Evolutionary conservation across 1,284 basidiomycete species (phyloP).

Genomic region (Spongispora temasekensis): DNA sequence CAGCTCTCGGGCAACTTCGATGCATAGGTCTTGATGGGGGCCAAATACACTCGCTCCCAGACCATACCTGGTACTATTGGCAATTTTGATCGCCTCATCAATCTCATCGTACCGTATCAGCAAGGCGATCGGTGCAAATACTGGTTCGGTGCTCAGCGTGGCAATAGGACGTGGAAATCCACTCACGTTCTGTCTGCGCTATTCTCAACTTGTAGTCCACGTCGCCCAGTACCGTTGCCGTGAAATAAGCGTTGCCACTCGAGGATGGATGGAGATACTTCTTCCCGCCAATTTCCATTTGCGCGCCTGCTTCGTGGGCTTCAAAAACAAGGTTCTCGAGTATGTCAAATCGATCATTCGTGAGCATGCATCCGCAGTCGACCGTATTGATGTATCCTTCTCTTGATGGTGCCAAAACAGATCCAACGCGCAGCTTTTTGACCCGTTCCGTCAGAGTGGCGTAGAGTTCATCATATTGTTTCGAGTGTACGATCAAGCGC

Average conservation of each 20-base stretch:
- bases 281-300: slow-evolving; percentile 67
- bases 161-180: slow-evolving; percentile 1
- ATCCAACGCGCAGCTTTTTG: slow-evolving; percentile 67
- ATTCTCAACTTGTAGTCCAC: slow-evolving; percentile 77
- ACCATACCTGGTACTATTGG: slow-evolving; percentile 86
- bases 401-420: slow-evolving; percentile 59
- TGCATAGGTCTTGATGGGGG: slow-evolving; percentile 70
- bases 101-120: slow-evolving; percentile 81
- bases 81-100: slow-evolving; percentile 82
- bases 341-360: slow-evolving; percentile 63
- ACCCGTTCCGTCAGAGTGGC: slow-evolving; percentile 64
- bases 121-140: slow-evolving; percentile 88
- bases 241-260: slow-evolving; percentile 78
- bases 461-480: slow-evolving; percentile 75
- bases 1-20: slow-evolving; percentile 75
- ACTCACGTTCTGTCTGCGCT: slow-evolving; percentile 77
- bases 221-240: slow-evolving; percentile 84
- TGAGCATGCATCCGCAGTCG: slow-evolving; percentile 85
- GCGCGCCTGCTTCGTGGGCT: slow-evolving; percentile 75
- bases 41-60: slow-evolving; percentile 98
- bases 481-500: slow-evolving; percentile 81
- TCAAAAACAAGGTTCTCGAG: slow-evolving; percentile 72
- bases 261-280: slow-evolving; percentile 65
- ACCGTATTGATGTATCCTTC: slow-evolving; percentile 70
- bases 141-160: slow-evolving; percentile 40